These are phyloP conservation scores for Emmonsia crescens DNA, from an alignment of 2,329 filamentous ascomycete genomes.

Conservation along the genomic window DNA sequence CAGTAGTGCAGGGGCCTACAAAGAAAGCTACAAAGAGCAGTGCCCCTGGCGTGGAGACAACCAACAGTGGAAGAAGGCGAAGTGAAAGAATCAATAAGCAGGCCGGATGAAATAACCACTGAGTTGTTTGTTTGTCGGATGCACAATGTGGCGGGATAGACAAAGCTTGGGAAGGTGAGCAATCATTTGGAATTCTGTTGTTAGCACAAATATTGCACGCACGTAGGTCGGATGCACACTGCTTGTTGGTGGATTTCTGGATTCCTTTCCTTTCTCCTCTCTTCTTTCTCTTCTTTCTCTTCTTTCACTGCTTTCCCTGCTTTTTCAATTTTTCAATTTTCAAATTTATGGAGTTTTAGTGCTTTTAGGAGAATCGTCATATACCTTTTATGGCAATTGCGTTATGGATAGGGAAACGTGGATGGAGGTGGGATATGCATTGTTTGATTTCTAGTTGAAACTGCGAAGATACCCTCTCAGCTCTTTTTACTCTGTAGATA, in stretches of 20 bases:
- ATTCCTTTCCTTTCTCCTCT: background rate
- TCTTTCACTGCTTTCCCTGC: background rate
- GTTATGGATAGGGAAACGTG: no score
- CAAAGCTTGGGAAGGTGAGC: no score
- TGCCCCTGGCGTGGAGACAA: background rate
- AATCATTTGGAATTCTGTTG: background rate
- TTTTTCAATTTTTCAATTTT: background rate
- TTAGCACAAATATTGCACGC: no score
- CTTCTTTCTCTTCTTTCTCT: background rate
- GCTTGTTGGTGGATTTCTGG: background rate
- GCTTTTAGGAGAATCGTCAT: no score
- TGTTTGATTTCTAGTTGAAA: no score
- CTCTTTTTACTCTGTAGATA: no score
- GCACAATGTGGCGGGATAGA: background rate
- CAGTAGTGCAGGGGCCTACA: background rate
- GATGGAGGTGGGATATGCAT: no score
- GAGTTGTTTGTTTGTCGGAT: background rate
- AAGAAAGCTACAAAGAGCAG: background rate
- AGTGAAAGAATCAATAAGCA: background rate
- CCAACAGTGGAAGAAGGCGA: background rate
- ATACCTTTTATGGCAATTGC: no score
- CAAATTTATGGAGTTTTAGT: background rate
- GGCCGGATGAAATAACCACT: background rate
- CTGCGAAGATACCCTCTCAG: no score
- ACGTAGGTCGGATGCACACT: no score